phyloP scores from a whole-genome alignment of 805 yeast species.

The Hanseniaspora pseudoguilliermondii region DNA sequence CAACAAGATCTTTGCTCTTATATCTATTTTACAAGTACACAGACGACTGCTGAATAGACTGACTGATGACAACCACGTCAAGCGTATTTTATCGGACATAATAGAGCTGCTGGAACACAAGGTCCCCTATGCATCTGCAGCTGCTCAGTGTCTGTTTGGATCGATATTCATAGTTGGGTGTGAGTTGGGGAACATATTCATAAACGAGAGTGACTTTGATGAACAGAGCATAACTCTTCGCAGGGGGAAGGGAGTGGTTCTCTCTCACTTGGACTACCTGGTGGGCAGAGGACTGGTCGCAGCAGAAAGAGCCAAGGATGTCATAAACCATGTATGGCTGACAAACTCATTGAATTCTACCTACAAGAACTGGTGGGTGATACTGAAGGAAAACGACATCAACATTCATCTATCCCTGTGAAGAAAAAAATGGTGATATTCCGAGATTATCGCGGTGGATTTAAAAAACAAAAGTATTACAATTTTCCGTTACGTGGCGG shows the following conservation, averaged over 20 bases:
- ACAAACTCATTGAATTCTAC: background rate
- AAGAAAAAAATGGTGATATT: background rate
- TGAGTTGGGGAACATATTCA: conserved; percentile 3
- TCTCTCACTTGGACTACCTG: conserved; percentile 4
- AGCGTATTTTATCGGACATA: background rate
- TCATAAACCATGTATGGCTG: conserved; percentile 6
- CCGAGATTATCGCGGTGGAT: background rate
- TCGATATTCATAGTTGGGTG: conserved; percentile 11
- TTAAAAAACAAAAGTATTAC: background rate
- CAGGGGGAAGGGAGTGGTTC: background rate
- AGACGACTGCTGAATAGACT: conserved; percentile 7
- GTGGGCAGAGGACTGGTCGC: conserved; percentile 1
- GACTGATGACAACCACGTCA: background rate
- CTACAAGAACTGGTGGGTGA: conserved; percentile 12
- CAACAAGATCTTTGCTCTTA: conserved; percentile 12
- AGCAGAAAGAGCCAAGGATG: conserved; percentile 10
- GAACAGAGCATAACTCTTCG: background rate
- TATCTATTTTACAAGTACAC: conserved; percentile 5
- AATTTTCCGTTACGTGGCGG: background rate
- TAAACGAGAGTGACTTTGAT: background rate
- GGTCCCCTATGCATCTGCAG: conserved; percentile 6
- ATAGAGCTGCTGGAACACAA: background rate
- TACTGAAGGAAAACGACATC: conserved; percentile 7
- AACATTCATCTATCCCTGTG: conserved; percentile 3
- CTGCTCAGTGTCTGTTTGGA: conserved; percentile 9